These are phyloP conservation scores for Phialophora macrospora DNA, from an alignment of 2,329 filamentous ascomycete genomes.

Conservation along the genomic window DNA sequence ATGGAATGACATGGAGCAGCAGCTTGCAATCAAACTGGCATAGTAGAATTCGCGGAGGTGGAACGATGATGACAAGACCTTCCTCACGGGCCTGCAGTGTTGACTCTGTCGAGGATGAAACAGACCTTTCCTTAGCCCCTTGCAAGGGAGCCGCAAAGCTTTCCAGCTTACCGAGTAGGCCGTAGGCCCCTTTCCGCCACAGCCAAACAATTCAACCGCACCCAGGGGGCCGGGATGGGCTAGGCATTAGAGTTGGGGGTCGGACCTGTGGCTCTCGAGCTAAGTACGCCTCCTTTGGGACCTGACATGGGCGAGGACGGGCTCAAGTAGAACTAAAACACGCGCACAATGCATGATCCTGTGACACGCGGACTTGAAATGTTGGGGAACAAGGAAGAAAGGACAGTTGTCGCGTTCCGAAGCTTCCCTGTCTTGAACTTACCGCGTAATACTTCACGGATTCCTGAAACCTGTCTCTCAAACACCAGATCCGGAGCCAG, in stretches of 20 bases:
- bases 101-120: background rate
- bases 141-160: slow-evolving; percentile 8
- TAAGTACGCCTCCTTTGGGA: background rate
- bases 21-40: slow-evolving; percentile 7
- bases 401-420: background rate
- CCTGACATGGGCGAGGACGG: background rate
- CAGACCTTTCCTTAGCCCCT: background rate
- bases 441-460: background rate
- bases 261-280: background rate
- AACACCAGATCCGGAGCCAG: slow-evolving; percentile 6
- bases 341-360: slow-evolving; percentile 3
- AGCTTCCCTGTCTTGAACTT: background rate
- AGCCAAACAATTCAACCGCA: slow-evolving; percentile 12
- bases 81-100: background rate
- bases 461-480: slow-evolving; percentile 1
- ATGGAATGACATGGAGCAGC: slow-evolving; percentile 71
- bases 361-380: background rate
- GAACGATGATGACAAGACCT: slow-evolving; percentile 10
- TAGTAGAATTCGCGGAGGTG: background rate
- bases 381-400: background rate
- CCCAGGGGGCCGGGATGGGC: slow-evolving; percentile 1
- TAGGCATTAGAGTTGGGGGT: slow-evolving; percentile 1
- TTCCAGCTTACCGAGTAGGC: background rate
- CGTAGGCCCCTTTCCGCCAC: slow-evolving; percentile 13
- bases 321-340: background rate